phyloP scores from a whole-genome alignment of 495 filamentous ascomycete species.

The Podospora appendiculata region DNA sequence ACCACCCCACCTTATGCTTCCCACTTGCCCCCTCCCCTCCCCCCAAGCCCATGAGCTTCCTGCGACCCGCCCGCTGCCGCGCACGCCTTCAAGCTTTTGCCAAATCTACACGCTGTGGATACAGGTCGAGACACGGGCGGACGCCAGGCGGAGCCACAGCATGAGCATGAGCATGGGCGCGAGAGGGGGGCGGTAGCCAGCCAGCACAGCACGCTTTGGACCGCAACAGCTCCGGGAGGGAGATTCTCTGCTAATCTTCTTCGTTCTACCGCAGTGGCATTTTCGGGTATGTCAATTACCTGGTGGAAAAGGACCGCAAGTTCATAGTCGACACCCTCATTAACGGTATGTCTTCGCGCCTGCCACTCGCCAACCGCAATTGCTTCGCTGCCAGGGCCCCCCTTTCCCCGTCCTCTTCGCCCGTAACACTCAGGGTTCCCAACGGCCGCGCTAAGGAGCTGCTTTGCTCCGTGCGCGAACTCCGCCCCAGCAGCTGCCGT shows the following conservation, averaged over 20 bases:
- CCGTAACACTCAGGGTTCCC: background rate
- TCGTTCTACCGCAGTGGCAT: constrained; percentile 65
- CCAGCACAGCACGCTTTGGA: too few relatives aligned
- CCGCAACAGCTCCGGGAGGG: too few relatives aligned
- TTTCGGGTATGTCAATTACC: constrained; percentile 91
- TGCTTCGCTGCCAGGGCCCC: background rate
- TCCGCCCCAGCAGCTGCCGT: constrained; percentile 5
- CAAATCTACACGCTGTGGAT: too few relatives aligned
- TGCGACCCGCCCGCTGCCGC: too few relatives aligned
- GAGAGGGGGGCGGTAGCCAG: too few relatives aligned
- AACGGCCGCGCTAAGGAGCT: too few relatives aligned
- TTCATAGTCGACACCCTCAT: constrained; percentile 92
- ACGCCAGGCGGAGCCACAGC: too few relatives aligned
- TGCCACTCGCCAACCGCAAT: background rate
- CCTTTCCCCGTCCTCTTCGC: constrained; percentile 7
- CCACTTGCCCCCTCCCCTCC: background rate
- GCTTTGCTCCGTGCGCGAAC: background rate
- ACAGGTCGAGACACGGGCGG: too few relatives aligned
- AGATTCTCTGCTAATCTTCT: too few relatives aligned
- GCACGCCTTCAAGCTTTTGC: too few relatives aligned
- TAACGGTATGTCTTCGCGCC: constrained; percentile 56
- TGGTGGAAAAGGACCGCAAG: constrained; percentile 93
- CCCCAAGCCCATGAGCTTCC: background rate
- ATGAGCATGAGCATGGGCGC: too few relatives aligned
- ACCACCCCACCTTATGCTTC: constrained; percentile 7